phyloP scores from a whole-genome alignment of 1,284 basidiomycete species.

The Tilletia setariae region DNA sequence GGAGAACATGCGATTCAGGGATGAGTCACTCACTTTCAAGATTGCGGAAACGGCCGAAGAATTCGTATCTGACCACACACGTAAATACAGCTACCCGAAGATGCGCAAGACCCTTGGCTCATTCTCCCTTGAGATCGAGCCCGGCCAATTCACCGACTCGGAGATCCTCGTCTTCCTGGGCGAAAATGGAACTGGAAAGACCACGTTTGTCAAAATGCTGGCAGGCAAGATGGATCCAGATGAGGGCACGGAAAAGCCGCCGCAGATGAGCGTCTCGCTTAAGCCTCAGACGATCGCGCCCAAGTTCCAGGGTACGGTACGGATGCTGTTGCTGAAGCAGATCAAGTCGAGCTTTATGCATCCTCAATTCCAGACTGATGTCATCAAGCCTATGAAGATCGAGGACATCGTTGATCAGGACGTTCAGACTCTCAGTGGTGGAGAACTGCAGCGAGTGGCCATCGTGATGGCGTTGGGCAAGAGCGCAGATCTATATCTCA shows the following conservation, averaged over 20 bases:
- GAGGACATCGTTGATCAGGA: constrained; percentile 54
- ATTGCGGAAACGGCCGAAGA: constrained; percentile 54
- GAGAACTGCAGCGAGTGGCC: constrained; percentile 53
- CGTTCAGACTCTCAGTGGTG: constrained; percentile 53
- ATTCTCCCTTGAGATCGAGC: constrained; percentile 50
- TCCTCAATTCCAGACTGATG: constrained; percentile 55
- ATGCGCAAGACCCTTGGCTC: constrained; percentile 53
- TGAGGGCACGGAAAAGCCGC: constrained; percentile 43
- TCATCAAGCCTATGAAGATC: constrained; percentile 54
- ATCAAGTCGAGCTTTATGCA: constrained; percentile 54
- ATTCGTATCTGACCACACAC: constrained; percentile 40
- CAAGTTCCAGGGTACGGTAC: constrained; percentile 54
- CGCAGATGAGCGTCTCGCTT: constrained; percentile 51
- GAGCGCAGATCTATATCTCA: constrained; percentile 53
- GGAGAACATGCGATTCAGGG: constrained; percentile 55
- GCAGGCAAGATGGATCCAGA: constrained; percentile 53
- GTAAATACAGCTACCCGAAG: constrained; percentile 46
- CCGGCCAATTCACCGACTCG: constrained; percentile 50
- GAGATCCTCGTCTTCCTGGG: constrained; percentile 54
- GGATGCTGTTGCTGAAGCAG: constrained; percentile 54
- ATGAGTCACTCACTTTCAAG: constrained; percentile 53
- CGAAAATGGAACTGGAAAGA: constrained; percentile 54
- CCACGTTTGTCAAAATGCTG: constrained; percentile 54
- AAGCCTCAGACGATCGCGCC: constrained; percentile 55
- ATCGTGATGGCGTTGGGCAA: constrained; percentile 52